Base-by-base conservation (phyloP, 1,284 basidiomycete species). In the Anthracocystis setariae region DNA sequence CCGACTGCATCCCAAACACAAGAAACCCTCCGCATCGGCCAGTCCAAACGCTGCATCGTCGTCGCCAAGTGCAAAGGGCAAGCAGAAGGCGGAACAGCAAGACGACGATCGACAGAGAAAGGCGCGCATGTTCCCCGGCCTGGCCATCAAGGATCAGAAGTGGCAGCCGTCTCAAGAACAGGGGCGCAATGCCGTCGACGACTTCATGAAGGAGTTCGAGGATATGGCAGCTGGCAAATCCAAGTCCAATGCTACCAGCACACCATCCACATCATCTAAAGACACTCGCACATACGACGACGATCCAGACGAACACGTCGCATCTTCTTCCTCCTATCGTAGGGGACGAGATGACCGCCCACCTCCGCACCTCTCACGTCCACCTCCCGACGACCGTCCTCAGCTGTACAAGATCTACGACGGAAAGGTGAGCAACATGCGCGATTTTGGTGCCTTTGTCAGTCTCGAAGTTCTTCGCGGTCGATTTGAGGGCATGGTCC, bases 361-460 rank as follows among this genome's bases (percentile, higher is more conserved):
- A 23, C 69, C 69, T 42, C 49, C 49, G 8, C 69, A 67, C 42
- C 59, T 72, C 33, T 52, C 56, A 2, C 58, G 54, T 8, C 46
- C 46, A 25, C 48, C 59, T 15, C 58, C 67, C 17, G 79, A 98
- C 82, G 92, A 95, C 39, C 86, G 86, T 50, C 94, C 96, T 0
- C 86, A 97, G 2, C 82, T 97, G 38, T 97, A 90, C 89, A 98
- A 98, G 86, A 93, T 98, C 45, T 98, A 98, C 84, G 87, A 88
- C 61, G 95, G 94, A 8, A 90, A 89, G 58, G 90, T 98, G 23
- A 87, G 91, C 5, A 89, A 91, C 18, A 81, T 98, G 79, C 93
- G 92, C 83, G 95, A 98, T 73, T 98, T 98, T 83, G 95, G 95
- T 52, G 94, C 92, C 0, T 98, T 98, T 80, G 90, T 97, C 46